A percentile compares a stretch with the other conserved stretches of the same genome.
Conservation (phyloP, 2,329 filamentous ascomycete genomes). For the Fusarium hainanense region DNA sequence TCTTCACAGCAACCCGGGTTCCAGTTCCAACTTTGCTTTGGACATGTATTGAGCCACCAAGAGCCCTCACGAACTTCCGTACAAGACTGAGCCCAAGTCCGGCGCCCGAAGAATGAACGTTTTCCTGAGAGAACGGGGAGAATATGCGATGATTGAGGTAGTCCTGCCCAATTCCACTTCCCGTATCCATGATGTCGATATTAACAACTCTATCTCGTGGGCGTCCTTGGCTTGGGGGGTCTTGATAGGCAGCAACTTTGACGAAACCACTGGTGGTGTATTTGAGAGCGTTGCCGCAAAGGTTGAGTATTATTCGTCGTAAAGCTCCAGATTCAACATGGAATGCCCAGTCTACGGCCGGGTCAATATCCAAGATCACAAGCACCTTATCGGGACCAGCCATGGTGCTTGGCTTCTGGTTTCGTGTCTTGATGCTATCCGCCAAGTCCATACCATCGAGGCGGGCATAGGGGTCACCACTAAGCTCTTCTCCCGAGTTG, state of each 20-base stretch:
- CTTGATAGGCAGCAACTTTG: conserved; percentile 45
- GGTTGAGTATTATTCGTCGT: conserved; percentile 69
- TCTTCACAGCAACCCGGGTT: conserved; percentile 50
- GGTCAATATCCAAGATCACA: conserved; percentile 54
- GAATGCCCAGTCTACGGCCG: conserved; percentile 62
- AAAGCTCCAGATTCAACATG: conserved; percentile 63
- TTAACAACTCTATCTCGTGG: conserved; percentile 34
- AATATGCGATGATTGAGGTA: conserved; percentile 71
- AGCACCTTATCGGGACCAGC: conserved; percentile 27
- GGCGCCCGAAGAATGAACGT: conserved; percentile 67
- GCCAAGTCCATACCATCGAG: conserved; percentile 30
- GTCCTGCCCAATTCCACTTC: conserved; percentile 71
- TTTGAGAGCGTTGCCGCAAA: conserved; percentile 72
- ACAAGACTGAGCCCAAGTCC: conserved; percentile 76
- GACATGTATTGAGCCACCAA: conserved; percentile 69
- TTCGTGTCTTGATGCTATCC: background rate
- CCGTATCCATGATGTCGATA: conserved; percentile 70
- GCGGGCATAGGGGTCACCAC: conserved; percentile 4
- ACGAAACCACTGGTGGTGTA: conserved; percentile 60
- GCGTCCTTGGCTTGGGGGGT: background rate
- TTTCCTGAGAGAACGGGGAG: conserved; percentile 72
- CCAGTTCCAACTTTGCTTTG: conserved; percentile 55
- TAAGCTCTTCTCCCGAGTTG: background rate
- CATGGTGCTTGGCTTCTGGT: background rate
- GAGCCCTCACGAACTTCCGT: conserved; percentile 66